Evolutionary conservation across 2,329 filamentous ascomycete species (phyloP).

Genomic region (Ophiostoma ips): DNA sequence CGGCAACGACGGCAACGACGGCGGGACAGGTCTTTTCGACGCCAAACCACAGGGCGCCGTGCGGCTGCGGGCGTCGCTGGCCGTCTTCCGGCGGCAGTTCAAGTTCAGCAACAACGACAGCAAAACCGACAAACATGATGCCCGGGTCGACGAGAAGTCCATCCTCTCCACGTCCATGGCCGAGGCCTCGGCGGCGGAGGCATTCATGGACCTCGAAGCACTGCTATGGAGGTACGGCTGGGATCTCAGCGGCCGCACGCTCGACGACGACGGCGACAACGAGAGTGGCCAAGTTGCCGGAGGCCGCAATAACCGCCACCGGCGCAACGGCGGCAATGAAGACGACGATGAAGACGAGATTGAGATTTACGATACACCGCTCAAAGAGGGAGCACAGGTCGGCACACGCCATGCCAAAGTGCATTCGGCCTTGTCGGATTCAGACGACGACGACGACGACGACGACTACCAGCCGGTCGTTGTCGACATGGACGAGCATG

Average conservation of each 20-base stretch:
- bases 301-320: too few relatives aligned
- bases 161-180: constrained; percentile 23
- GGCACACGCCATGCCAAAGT: background rate
- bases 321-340: constrained; percentile 21
- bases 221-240: constrained; percentile 37
- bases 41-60: constrained; percentile 20
- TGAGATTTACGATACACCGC: constrained; percentile 3
- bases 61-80: constrained; percentile 32
- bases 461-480: constrained; percentile 38
- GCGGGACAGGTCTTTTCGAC: constrained; percentile 19
- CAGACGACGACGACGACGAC: constrained; percentile 12
- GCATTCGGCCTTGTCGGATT: constrained; percentile 7
- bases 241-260: constrained; percentile 34
- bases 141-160: background rate
- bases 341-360: constrained; percentile 4
- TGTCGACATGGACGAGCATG: constrained; percentile 37
- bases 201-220: constrained; percentile 35
- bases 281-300: background rate
- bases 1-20: constrained; percentile 7
- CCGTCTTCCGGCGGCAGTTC: constrained; percentile 39
- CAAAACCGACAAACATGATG: background rate
- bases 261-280: constrained; percentile 26
- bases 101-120: constrained; percentile 15
- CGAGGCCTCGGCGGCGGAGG: constrained; percentile 32
- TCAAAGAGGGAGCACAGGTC: background rate